These are phyloP conservation scores for Neolecta irregularis DNA, from an alignment of 1,139 yeast genomes.

Conservation along the genomic window DNA sequence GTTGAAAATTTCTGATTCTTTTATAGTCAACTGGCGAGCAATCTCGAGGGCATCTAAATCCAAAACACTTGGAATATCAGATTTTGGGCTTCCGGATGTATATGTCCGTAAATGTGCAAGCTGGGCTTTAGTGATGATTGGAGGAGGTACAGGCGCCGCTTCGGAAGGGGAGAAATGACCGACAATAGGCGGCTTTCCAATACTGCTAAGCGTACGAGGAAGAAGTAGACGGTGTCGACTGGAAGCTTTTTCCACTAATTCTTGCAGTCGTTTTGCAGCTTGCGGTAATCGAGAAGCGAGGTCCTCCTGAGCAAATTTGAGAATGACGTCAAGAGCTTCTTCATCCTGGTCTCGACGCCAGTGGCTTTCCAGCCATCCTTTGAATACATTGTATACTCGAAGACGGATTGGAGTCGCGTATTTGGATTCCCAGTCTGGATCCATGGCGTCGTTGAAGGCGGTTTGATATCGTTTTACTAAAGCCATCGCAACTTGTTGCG, in stretches of 20 bases:
- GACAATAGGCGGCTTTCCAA: conserved; percentile 9
- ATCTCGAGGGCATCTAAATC: conserved; percentile 65
- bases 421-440: conserved; percentile 11
- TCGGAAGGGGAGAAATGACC: conserved; percentile 9
- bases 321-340: conserved; percentile 21
- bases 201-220: conserved; percentile 14
- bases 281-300: conserved; percentile 42
- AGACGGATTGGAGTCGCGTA: conserved; percentile 40
- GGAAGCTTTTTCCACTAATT: conserved; percentile 9
- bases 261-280: conserved; percentile 30
- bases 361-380: conserved; percentile 52
- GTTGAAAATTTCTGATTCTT: conserved; percentile 55
- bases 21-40: conserved; percentile 72
- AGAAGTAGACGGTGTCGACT: conserved; percentile 10
- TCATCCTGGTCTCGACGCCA: conserved; percentile 52
- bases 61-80: conserved; percentile 24
- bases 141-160: conserved; percentile 16
- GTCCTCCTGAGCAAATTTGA: conserved; percentile 24
- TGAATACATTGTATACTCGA: conserved; percentile 57
- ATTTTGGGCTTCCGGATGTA: conserved; percentile 3
- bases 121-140: conserved; percentile 15
- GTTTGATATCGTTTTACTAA: conserved; percentile 49
- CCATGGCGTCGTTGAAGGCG: not conserved
- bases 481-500: conserved; percentile 54
- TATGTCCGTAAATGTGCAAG: conserved; percentile 11